Base-by-base conservation (phyloP, 164 flowering plant species). In the Magnolia kwangsiensis region DNA sequence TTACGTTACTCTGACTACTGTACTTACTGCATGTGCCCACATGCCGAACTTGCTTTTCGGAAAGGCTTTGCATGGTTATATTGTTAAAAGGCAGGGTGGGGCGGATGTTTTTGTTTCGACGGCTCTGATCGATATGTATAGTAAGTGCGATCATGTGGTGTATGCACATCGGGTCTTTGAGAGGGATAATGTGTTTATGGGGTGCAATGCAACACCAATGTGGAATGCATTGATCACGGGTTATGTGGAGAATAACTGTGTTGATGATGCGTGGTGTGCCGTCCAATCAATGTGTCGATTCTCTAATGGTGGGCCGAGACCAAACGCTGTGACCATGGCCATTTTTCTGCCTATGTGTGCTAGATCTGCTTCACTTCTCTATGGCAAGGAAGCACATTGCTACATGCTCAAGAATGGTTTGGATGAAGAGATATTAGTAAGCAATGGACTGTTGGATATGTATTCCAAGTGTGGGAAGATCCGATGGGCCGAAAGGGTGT, bases 391-490 rank as follows among this genome's bases (percentile, higher is more conserved):
- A 63, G 50, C 82, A 37, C 84, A 82, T 50, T 72, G 76, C 49
- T 83, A 83, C 49, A 72, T 81, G 19, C 74, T 83, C 72, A 78
- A 72, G 31, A 50, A 63, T 51, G 80, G 84, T 29, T 69, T 85
- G 64, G 78, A 78, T 55, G 67, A 73, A 45, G 77, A 78, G 72
- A 45, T 77, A 27, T 58, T 76, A 8, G 86, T 85, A 9, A 82
- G 82, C 50, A 85, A 85, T 78, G 78, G 80, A 8, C 78, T 85
- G 14, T 66, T 85, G 67, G 82, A 82, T 73, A 80, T 85, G 88
- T 82, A 85, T 63, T 78, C 85, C 58, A 85, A 82, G 73, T 83
- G 83, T 75, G 86, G 83, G 18, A 70, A 63, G 78, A 70, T 80
- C 10, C 68, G 20, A 37, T 16, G 21, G 55, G 76, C 82, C 3